Conservation (phyloP, 768 basidiomycete species). For the Calocera cornea region DNA sequence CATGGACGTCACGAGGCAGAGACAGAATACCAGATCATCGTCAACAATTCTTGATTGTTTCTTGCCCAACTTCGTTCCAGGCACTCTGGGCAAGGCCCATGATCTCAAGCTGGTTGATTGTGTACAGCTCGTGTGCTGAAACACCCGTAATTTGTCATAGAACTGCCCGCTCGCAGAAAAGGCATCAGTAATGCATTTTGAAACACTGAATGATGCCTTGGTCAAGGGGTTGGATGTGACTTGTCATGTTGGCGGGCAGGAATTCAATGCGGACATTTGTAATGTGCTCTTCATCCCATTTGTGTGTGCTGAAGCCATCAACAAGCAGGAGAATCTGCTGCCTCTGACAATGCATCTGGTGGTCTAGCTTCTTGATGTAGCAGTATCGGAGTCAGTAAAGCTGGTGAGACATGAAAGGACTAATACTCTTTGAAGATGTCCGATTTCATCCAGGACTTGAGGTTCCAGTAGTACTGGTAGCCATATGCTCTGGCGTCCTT, state of each 20-base stretch:
- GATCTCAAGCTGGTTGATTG: slow-evolving; percentile 26
- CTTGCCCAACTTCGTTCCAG: slow-evolving; percentile 22
- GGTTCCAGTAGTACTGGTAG: slow-evolving; percentile 27
- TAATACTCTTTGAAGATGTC: slow-evolving; percentile 25
- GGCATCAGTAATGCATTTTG: slow-evolving; percentile 26
- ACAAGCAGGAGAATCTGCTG: slow-evolving; percentile 20
- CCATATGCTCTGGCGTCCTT: slow-evolving; percentile 16
- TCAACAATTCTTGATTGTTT: slow-evolving; percentile 29
- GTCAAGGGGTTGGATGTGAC: slow-evolving; percentile 28
- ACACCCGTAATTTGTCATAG: slow-evolving; percentile 6
- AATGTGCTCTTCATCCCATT: slow-evolving; percentile 6
- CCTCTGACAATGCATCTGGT: slow-evolving; percentile 17
- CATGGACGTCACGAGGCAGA: neutral
- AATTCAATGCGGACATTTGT: slow-evolving; percentile 22
- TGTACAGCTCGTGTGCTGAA: slow-evolving; percentile 25
- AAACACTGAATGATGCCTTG: slow-evolving; percentile 27
- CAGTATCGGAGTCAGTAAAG: slow-evolving; percentile 9
- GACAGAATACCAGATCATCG: slow-evolving; percentile 21
- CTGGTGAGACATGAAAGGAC: slow-evolving; percentile 9
- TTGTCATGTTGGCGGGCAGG: slow-evolving; percentile 28
- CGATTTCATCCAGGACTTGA: slow-evolving; percentile 31
- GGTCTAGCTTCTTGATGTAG: slow-evolving; percentile 24
- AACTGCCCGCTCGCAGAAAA: slow-evolving; percentile 16
- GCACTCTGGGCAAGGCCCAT: slow-evolving; percentile 29
- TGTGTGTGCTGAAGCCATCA: slow-evolving; percentile 26